Percentiles rank a stretch among this genome's conserved stretches.
phyloP scores from a whole-genome alignment of 2,329 filamentous ascomycete species.

The Aaosphaeria pasadenensis region DNA sequence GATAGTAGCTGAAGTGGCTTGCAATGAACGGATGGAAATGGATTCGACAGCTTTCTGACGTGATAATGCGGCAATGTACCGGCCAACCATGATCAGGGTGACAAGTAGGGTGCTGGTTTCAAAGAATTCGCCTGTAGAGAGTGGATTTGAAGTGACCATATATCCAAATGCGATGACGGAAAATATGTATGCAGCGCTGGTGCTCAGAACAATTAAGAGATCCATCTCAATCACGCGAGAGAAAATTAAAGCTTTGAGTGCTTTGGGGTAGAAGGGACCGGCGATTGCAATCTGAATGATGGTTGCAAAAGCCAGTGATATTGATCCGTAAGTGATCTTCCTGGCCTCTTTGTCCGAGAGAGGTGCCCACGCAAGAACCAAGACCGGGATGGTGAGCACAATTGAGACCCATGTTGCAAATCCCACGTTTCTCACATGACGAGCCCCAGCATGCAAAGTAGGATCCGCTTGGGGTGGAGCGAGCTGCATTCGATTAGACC shows the following conservation, averaged over 20 bases:
- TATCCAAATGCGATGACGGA: constrained; percentile 52
- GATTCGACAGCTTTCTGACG: constrained; percentile 49
- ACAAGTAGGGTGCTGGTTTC: constrained; percentile 56
- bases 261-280: constrained; percentile 65
- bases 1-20: constrained; percentile 52
- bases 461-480: constrained; percentile 48
- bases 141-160: constrained; percentile 29
- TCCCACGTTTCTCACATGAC: constrained; percentile 53
- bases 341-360: constrained; percentile 42
- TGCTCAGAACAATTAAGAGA: constrained; percentile 65
- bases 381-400: constrained; percentile 41
- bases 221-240: constrained; percentile 66
- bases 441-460: constrained; percentile 49
- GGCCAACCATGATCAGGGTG: constrained; percentile 53
- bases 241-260: constrained; percentile 60
- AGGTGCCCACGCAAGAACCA: constrained; percentile 68
- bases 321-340: constrained; percentile 48
- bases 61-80: constrained; percentile 46
- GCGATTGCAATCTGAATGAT: constrained; percentile 63
- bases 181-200: constrained; percentile 63
- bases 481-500: constrained; percentile 33
- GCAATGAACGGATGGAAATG: constrained; percentile 55
- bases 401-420: constrained; percentile 35
- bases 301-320: constrained; percentile 63
- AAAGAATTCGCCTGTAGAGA: constrained; percentile 50